Evolutionary conservation across 192 early-diverging fungal genomes (phyloP), one percentile per base, ranked within the genome.

Genomic region (Dispira parvispora): DNA sequence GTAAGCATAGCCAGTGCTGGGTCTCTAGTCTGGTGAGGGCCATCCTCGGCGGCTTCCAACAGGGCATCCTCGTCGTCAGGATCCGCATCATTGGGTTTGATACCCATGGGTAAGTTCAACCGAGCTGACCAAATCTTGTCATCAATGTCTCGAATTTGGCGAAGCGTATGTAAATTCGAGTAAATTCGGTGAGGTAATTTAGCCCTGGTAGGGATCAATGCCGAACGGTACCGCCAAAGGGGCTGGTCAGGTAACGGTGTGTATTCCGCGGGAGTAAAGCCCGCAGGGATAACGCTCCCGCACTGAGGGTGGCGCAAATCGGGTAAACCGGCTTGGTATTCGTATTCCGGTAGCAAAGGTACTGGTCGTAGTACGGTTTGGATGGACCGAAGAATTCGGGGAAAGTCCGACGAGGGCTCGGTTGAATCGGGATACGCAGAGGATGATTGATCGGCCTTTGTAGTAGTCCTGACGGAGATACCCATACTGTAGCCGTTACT

Each of bases 41-140:
- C 32, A 6, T 23, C 49, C 49, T 23, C 49, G 49, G 49, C 23
- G 49, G 8, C n/a, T 23, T 23, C 49, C 49, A 50, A 20, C n/a
- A 23, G 23, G 49, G 49, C 23, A 50, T 42, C 55, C 26, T 57
- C 55, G 26, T 57, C 63, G 4, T 45, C 43, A 16, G 46, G 43
- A 2, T 38, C 25, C 1, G 60, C 44, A 20, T 56, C 25, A 3
- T 45, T 65, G 21, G 18, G 21, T 52, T 65, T 45, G 28, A 68
- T 56, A 11, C 72, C 71, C 11, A 72, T 49, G 11, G 74, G 71
- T n/a, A 66, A 46, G 62, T 75, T 81, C 45, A 75, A 69, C 70
- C 74, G 70, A 13, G 70, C 65, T 11, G 80, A 71, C 68, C 80
- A 71, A 65, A 86, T 82, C 65, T 82, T 83, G 63, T 64, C 61